phyloP scores from a whole-genome alignment of 495 filamentous ascomycete species.

The Aspergillus diversus region DNA sequence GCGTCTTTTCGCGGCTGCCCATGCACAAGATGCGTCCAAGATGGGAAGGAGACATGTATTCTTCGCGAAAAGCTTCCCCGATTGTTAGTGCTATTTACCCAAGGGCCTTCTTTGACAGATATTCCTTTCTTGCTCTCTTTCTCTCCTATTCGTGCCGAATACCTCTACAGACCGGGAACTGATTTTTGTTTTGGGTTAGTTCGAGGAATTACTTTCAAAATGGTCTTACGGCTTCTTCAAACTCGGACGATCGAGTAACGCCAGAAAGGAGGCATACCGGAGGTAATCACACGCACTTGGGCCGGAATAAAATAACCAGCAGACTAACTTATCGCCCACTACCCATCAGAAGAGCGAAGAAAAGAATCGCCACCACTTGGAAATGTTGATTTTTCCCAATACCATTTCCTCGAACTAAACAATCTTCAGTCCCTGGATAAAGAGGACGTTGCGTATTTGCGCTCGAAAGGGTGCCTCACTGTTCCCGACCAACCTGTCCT shows the following conservation, averaged over 20 bases:
- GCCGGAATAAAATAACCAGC: neutral
- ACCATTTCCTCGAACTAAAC: constrained; percentile 40
- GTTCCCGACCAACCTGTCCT: constrained; percentile 40
- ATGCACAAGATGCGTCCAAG: constrained; percentile 52
- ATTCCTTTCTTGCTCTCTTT: neutral
- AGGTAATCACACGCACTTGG: neutral
- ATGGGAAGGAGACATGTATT: constrained; percentile 43
- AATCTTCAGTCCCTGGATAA: constrained; percentile 40
- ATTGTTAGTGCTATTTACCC: constrained; percentile 23
- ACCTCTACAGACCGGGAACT: neutral
- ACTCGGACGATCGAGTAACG: neutral
- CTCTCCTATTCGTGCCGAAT: neutral
- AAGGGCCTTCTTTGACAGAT: neutral
- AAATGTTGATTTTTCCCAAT: constrained; percentile 30
- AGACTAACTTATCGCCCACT: neutral
- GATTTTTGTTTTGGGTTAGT: constrained; percentile 11
- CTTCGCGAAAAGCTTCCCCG: constrained; percentile 29
- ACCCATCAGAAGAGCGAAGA: neutral
- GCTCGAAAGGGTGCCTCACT: constrained; percentile 43
- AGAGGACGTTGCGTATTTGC: constrained; percentile 47
- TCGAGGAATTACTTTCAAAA: constrained; percentile 7
- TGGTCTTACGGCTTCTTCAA: neutral
- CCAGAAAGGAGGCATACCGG: neutral
- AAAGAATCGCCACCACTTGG: neutral
- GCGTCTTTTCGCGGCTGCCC: constrained; percentile 49